Base-by-base conservation (phyloP, 2,329 filamentous ascomycete genomes). In the Coleophoma eucalyptorum region DNA sequence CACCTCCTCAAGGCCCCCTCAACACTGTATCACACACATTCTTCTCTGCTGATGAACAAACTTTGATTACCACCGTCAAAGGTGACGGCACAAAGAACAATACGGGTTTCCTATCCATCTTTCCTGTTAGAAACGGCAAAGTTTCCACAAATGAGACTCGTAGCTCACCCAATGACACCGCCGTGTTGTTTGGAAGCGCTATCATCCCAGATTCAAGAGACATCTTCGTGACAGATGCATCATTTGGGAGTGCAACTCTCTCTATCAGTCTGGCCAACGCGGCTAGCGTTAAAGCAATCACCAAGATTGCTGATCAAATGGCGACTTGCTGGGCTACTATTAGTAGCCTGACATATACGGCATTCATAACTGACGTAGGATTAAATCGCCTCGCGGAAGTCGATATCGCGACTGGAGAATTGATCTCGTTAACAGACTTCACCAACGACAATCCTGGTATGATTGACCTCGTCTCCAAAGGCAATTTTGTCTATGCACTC, bases 1-100 rank as follows among this genome's bases (percentile, higher is more conserved):
- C 78, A 0, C 83, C 83, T 0, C 81, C 83, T 0, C 62, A 69
- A 0, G 83, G 81, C 0, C 81, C 82, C 0, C 65, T 69, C 2
- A 83, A 83, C 63, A 83, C 78, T 0, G 72, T 85, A 2, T 83
- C 81, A 0, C 80, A 86, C 6, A 70, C 75, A 0, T 79, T 84
- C 62, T 86, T 84, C 66, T 79, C 77, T 1, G 64, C 64, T 0
- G 80, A 86, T 48, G 72, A 80, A 54, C 66, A 62, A 0, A 71
- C 66, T 2, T 66, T 87, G 0, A 72, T 78, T 46, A 72, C 77
- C 0, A 82, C 78, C 1, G 80, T 86, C 40, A 87, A 87, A 65
- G 83, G 83, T 1, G 72, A 84, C 49, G 78, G 78, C 0, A 57
- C 69, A 0, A 65, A 64, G 5, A 81, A 81, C 61, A 81, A 77